Evolutionary conservation across 2,329 filamentous ascomycete genomes (phyloP).

Genomic region (Aspergillus sp.): DNA sequence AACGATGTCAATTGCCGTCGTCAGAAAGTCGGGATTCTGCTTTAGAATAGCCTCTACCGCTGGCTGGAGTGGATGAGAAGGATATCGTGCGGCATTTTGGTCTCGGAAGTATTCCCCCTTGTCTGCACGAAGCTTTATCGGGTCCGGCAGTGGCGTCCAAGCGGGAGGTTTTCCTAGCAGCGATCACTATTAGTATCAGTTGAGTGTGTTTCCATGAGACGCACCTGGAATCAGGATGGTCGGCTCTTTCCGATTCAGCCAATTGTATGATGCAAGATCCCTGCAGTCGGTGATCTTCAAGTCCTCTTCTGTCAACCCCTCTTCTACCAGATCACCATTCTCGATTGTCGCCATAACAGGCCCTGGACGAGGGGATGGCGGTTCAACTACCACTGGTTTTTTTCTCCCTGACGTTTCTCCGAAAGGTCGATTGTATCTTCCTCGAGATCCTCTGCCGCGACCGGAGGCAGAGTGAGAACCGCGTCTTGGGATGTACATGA

Average conservation of each 20-base stretch:
- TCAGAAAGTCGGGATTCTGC: constrained; percentile 30
- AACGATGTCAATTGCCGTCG: constrained; percentile 48
- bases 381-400: background rate
- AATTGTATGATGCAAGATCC: constrained; percentile 51
- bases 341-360: constrained; percentile 11
- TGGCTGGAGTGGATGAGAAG: constrained; percentile 40
- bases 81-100: constrained; percentile 31
- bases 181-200: background rate
- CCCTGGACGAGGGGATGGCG: constrained; percentile 10
- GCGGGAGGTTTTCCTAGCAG: constrained; percentile 44
- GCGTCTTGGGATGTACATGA: no score
- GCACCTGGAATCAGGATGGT: constrained; percentile 9
- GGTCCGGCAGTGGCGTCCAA: constrained; percentile 43
- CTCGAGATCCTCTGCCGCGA: no score
- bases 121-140: constrained; percentile 39
- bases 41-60: constrained; percentile 40
- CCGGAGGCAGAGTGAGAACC: no score
- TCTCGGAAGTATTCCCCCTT: constrained; percentile 43
- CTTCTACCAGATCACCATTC: constrained; percentile 5
- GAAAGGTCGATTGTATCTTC: no score
- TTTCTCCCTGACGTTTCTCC: background rate
- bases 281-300: constrained; percentile 33
- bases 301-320: constrained; percentile 1
- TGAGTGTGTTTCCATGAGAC: background rate
- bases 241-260: constrained; percentile 33